Conservation (phyloP, 805 yeast genomes). For the Starmerella cellae region DNA sequence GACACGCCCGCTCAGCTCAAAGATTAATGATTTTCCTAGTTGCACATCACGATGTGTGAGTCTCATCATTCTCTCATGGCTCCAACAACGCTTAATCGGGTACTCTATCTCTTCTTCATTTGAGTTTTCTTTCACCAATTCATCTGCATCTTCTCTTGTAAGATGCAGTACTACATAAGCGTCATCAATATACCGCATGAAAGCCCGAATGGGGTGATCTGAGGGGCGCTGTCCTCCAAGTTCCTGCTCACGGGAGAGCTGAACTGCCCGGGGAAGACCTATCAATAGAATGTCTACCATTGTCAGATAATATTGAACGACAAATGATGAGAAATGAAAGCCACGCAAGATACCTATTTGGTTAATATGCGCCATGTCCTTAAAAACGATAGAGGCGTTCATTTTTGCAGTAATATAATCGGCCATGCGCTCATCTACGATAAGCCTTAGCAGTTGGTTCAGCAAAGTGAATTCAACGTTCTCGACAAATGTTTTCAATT, state of each 20-base stretch:
- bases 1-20: conserved; percentile 74
- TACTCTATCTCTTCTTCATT: conserved; percentile 37
- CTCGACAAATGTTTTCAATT: conserved; percentile 57
- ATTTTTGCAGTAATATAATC: conserved; percentile 87
- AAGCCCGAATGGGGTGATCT: conserved; percentile 63
- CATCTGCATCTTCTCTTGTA: conserved; percentile 57
- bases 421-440: conserved; percentile 82
- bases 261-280: conserved; percentile 77
- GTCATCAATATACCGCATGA: conserved; percentile 72
- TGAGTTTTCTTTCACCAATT: no score
- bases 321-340: conserved; percentile 76
- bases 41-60: conserved; percentile 83
- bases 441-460: conserved; percentile 63
- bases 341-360: conserved; percentile 82
- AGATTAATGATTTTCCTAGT: conserved; percentile 78
- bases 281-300: conserved; percentile 67
- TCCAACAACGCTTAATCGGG: conserved; percentile 57
- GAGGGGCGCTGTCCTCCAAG: conserved; percentile 42
- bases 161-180: conserved; percentile 70
- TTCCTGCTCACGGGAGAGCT: conserved; percentile 67
- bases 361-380: conserved; percentile 91
- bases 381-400: conserved; percentile 66
- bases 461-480: conserved; percentile 79
- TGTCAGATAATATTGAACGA: conserved; percentile 81
- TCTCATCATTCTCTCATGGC: conserved; percentile 81